Conservation (phyloP, 2,329 filamentous ascomycete genomes). For the Podosphaera xanthii region DNA sequence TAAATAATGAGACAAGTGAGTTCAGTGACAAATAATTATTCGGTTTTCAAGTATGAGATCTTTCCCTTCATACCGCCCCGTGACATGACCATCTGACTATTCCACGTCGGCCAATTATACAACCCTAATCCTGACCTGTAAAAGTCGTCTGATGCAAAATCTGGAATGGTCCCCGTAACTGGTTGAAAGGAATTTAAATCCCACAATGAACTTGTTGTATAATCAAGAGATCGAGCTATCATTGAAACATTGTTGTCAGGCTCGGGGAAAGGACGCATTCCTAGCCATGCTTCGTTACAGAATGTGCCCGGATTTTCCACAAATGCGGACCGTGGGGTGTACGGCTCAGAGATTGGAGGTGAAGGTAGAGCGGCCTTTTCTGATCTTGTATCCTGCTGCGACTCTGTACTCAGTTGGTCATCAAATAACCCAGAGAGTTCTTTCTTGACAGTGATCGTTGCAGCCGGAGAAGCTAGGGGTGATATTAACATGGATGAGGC, state of each 20-base stretch:
- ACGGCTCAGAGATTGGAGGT: constrained; percentile 9
- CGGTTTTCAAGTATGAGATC: no score
- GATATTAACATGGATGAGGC: constrained; percentile 8
- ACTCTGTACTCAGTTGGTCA: constrained; percentile 2
- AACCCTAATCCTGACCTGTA: constrained; percentile 13
- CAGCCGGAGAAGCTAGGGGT: constrained; percentile 6
- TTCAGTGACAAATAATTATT: no score
- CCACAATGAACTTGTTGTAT: constrained; percentile 12
- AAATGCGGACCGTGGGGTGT: constrained; percentile 2
- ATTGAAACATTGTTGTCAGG: constrained; percentile 6
- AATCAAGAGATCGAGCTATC: constrained; percentile 8
- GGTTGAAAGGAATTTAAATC: constrained; percentile 14
- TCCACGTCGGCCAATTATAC: constrained; percentile 16
- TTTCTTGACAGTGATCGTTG: constrained; percentile 10
- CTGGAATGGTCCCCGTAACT: constrained; percentile 15
- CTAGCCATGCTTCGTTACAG: constrained; percentile 13
- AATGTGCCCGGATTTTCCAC: constrained; percentile 12
- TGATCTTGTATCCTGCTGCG: constrained; percentile 6
- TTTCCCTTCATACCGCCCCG: no score
- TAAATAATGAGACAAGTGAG: no score
- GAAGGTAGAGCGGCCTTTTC: constrained; percentile 10
- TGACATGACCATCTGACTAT: constrained; percentile 12
- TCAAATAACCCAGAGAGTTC: constrained; percentile 1
- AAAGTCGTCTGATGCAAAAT: constrained; percentile 15
- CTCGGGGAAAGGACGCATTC: constrained; percentile 7